Conservation (phyloP, 2,329 filamentous ascomycete species). For the Nemania bipapillata region DNA sequence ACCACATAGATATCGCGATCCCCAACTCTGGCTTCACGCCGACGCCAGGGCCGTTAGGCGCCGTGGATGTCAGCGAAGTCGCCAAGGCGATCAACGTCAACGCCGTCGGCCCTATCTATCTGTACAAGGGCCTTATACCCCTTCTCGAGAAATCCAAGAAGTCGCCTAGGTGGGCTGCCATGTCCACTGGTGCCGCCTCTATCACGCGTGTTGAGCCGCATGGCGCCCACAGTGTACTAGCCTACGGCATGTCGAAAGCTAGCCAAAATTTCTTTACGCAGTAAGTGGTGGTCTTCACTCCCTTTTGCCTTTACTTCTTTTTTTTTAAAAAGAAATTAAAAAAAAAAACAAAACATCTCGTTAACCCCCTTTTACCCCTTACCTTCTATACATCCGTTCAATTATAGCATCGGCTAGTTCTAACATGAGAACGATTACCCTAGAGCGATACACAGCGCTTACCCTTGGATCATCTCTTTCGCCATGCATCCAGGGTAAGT, state of each 20-base stretch:
- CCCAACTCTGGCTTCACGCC: slow-evolving; percentile 11
- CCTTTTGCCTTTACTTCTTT: not conserved
- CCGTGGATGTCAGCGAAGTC: not conserved
- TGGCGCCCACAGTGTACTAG: not conserved
- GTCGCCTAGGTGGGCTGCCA: slow-evolving; percentile 5
- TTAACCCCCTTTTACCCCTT: no score
- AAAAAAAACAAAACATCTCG: no score
- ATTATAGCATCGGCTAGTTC: not conserved
- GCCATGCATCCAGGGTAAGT: slow-evolving; percentile 3
- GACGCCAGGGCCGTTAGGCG: not conserved
- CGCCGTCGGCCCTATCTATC: not conserved
- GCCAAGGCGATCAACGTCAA: not conserved
- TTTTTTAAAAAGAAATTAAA: no score
- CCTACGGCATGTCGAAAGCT: slow-evolving; percentile 23
- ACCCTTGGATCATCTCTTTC: not conserved
- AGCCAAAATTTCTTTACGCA: slow-evolving; percentile 16
- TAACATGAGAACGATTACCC: not conserved
- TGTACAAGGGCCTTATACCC: slow-evolving; percentile 36
- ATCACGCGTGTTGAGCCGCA: not conserved
- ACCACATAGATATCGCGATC: slow-evolving; percentile 21
- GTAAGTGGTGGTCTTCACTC: slow-evolving; percentile 2
- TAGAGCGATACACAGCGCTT: not conserved
- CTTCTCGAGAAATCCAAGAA: slow-evolving; percentile 38
- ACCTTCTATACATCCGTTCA: not conserved
- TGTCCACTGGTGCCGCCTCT: not conserved